Percentiles rank a stretch among this genome's conserved stretches.
These are phyloP conservation scores for Cryphonectria nitschkei DNA, from an alignment of 2,329 filamentous ascomycete genomes.

Conservation along the genomic window DNA sequence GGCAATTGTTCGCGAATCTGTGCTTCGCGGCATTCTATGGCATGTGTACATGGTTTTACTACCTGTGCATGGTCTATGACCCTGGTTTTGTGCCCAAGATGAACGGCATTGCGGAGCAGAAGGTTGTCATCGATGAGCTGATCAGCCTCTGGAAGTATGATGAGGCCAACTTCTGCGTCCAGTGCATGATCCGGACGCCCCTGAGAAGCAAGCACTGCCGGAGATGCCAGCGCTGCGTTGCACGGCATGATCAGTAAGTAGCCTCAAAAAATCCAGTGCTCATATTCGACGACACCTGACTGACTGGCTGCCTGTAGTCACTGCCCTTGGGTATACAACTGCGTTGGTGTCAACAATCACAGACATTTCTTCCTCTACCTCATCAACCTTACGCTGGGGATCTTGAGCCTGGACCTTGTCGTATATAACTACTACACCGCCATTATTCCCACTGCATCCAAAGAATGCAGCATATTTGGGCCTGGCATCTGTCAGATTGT, in stretches of 20 bases:
- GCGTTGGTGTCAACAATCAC: slow-evolving; percentile 93
- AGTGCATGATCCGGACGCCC: slow-evolving; percentile 92
- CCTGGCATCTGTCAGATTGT: slow-evolving; percentile 74
- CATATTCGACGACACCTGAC: neutral
- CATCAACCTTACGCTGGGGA: slow-evolving; percentile 73
- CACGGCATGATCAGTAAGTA: slow-evolving; percentile 93
- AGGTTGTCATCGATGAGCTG: slow-evolving; percentile 85
- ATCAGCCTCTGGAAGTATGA: slow-evolving; percentile 88
- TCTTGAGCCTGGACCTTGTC: slow-evolving; percentile 72
- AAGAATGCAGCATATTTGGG: slow-evolving; percentile 76
- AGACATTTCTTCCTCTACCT: slow-evolving; percentile 95
- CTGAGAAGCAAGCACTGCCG: slow-evolving; percentile 95
- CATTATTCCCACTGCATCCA: slow-evolving; percentile 56
- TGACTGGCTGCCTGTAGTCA: slow-evolving; percentile 59
- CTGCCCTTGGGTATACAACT: slow-evolving; percentile 98
- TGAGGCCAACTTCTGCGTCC: slow-evolving; percentile 89
- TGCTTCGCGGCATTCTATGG: slow-evolving; percentile 67
- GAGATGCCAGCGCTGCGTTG: slow-evolving; percentile 87
- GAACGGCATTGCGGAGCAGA: slow-evolving; percentile 86
- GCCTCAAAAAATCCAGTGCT: neutral
- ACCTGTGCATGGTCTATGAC: slow-evolving; percentile 81
- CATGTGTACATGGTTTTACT: slow-evolving; percentile 84
- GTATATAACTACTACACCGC: slow-evolving; percentile 71
- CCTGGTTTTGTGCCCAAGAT: slow-evolving; percentile 93
- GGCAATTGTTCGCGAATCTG: slow-evolving; percentile 77